These are phyloP conservation scores for Fusarium lateritium DNA, from an alignment of 2,329 filamentous ascomycete species.

Conservation along the genomic window DNA sequence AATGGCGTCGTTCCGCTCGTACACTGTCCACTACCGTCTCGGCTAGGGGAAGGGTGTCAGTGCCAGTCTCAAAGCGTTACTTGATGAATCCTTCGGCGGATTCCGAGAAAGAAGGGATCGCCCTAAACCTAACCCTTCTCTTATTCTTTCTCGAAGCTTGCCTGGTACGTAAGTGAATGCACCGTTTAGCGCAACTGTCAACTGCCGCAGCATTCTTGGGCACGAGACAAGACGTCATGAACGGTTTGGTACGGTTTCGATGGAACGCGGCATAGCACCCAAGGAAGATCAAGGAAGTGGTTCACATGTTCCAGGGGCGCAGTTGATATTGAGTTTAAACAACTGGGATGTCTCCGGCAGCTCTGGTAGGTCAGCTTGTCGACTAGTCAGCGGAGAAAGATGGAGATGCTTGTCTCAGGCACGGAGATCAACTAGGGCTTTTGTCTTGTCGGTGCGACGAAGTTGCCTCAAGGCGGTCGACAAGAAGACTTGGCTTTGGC, in stretches of 20 bases:
- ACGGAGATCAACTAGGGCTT: constrained; percentile 32
- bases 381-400: constrained; percentile 28
- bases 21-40: constrained; percentile 27
- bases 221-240: constrained; percentile 19
- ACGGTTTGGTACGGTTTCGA: not conserved
- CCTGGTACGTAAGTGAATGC: constrained; percentile 29
- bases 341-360: constrained; percentile 8
- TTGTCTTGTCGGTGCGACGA: constrained; percentile 30
- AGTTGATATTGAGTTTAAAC: constrained; percentile 41
- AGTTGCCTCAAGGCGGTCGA: constrained; percentile 35
- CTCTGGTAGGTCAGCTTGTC: constrained; percentile 20
- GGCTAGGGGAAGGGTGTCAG: constrained; percentile 1
- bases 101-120: constrained; percentile 25
- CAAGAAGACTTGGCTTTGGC: constrained; percentile 47
- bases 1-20: constrained; percentile 26
- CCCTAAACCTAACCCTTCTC: constrained; percentile 21
- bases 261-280: constrained; percentile 17
- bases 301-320: constrained; percentile 31
- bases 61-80: constrained; percentile 2
- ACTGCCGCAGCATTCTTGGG: constrained; percentile 28
- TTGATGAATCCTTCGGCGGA: constrained; percentile 1
- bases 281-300: constrained; percentile 12
- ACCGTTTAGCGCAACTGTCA: constrained; percentile 29
- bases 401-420: constrained; percentile 44
- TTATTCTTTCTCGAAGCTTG: constrained; percentile 39